Conservation (phyloP, 1,139 yeast species). For the Kluyveromyces sp. region DNA sequence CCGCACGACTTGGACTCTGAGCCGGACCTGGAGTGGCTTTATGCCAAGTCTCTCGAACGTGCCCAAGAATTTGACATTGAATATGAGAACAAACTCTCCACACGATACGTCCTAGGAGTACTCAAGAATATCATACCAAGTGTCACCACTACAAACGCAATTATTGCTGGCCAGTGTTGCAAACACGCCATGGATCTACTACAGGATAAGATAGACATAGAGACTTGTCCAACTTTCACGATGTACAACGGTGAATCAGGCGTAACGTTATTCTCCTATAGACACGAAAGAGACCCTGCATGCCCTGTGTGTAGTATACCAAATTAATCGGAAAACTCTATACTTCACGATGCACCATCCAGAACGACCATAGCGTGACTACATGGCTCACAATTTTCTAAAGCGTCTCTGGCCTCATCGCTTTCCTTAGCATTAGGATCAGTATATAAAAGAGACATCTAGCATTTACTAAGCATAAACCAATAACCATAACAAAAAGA, state of each 20-base stretch:
- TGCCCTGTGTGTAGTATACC: slow-evolving; percentile 57
- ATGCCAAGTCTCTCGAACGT: slow-evolving; percentile 46
- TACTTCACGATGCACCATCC: neutral
- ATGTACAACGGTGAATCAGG: slow-evolving; percentile 80
- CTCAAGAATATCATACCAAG: slow-evolving; percentile 92
- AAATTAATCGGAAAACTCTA: too few species aligned
- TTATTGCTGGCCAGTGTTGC: slow-evolving; percentile 86
- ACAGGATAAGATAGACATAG: slow-evolving; percentile 39
- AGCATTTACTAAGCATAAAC: neutral
- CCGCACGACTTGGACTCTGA: slow-evolving; percentile 63
- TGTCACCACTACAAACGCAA: slow-evolving; percentile 88
- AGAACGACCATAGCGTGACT: neutral
- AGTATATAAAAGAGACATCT: neutral
- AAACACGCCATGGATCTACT: slow-evolving; percentile 73
- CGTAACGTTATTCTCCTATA: slow-evolving; percentile 65
- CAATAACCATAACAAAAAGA: too few species aligned
- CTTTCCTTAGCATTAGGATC: neutral
- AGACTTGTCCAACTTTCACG: slow-evolving; percentile 51
- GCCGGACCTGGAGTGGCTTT: slow-evolving; percentile 63
- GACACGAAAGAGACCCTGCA: slow-evolving; percentile 49
- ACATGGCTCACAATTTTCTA: neutral
- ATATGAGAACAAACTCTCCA: slow-evolving; percentile 50
- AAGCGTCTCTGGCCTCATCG: neutral
- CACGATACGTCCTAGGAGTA: slow-evolving; percentile 71
- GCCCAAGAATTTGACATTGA: slow-evolving; percentile 60